Evolutionary conservation across 2,329 filamentous ascomycete genomes (phyloP), one percentile per base, ranked within the genome.

Genomic region (Cercospora sesami): DNA sequence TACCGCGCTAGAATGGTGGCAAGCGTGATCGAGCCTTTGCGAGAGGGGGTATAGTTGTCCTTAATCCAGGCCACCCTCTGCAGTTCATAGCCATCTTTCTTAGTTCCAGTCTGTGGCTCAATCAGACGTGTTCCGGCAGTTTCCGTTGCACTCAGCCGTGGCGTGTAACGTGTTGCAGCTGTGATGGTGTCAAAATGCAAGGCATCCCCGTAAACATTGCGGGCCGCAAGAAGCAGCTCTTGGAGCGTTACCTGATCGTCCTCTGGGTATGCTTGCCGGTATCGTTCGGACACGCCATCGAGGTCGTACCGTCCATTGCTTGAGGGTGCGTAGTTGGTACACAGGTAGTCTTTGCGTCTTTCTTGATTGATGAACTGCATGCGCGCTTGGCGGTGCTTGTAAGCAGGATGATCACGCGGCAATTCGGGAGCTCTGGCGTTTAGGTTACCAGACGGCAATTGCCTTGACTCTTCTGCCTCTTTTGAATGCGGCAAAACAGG

Each of bases 321-420:
- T 23, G 28, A 26, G 9, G 57, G 57, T n/a, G 53, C 33, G 18
- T 65, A 65, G 16, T 26, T 12, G 5, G 5, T n/a, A n/a, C 48
- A 33, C 26, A 65, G 42, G 18, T 31, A 65, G 21, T 30, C 42
- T 28, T 61, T 65, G 18, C 64, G 39, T 21, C 45, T 48, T 45
- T 65, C 57, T 48, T 55, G 30, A 26, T 65, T 61, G 16, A 65
- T 61, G 31, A 65, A 65, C 14, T 61, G 14, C 23, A 18, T 53
- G 18, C 64, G 57, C 30, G 42, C 57, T 31, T 60, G 64, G 23
- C 57, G 57, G n/a, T 65, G 64, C 31, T n/a, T 33, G 28, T 36
- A 21, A 33, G 12, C 51, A 9, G 51, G 51, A 45, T 58, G 33
- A 39, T 45, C 55, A 36, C 8, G 51, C 21, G 58, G 31, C 58